Evolutionary conservation across 495 filamentous ascomycete genomes (phyloP).

Genomic region (Aeminium ludgeri): DNA sequence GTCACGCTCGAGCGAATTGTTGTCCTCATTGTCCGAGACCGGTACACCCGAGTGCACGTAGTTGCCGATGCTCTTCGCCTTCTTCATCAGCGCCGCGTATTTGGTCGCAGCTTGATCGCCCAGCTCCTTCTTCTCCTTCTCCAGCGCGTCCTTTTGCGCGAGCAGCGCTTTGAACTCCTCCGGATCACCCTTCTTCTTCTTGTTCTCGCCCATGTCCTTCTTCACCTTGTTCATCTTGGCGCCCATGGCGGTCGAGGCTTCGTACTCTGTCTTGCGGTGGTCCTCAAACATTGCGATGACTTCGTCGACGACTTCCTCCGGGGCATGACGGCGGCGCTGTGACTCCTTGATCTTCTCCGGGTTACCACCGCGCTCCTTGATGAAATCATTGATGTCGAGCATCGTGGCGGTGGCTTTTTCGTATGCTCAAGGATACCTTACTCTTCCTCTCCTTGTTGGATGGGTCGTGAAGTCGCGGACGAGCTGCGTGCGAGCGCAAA

Average conservation of each 20-base stretch:
- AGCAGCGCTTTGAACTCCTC: constrained; percentile 40
- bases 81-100: constrained; percentile 50
- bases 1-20: constrained; percentile 56
- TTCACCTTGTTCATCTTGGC: constrained; percentile 72
- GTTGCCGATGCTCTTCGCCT: constrained; percentile 78
- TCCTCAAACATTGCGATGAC: constrained; percentile 78
- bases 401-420: too few species aligned
- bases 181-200: constrained; percentile 86
- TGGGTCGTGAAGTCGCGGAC: too few species aligned
- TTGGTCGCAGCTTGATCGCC: constrained; percentile 58
- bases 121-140: constrained; percentile 62
- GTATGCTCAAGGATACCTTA: too few species aligned
- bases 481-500: too few species aligned
- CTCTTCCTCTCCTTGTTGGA: too few species aligned
- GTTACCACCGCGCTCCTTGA: constrained; percentile 76
- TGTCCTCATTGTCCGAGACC: constrained; percentile 73
- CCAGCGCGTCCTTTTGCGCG: constrained; percentile 53
- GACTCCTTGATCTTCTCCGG: constrained; percentile 77
- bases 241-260: constrained; percentile 51
- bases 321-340: constrained; percentile 63
- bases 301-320: constrained; percentile 73
- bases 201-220: constrained; percentile 80
- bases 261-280: constrained; percentile 64
- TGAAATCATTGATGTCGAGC: constrained; percentile 69
- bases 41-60: constrained; percentile 86